Conservation (phyloP, 2,329 filamentous ascomycete genomes). For the Botryotinia narcissicola region DNA sequence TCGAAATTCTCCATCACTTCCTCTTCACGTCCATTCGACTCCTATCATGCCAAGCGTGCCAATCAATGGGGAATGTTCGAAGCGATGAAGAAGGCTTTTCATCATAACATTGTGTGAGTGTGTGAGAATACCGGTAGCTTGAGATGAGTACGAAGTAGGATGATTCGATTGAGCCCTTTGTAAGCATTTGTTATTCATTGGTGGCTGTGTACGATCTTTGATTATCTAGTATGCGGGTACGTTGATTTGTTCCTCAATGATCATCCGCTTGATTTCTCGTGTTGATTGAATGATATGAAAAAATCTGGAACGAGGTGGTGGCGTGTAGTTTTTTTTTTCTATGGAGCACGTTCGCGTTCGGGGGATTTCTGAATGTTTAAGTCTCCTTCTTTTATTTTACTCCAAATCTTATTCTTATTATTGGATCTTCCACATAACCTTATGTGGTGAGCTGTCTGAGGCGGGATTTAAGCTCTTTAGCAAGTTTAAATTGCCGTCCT, state of each 20-base stretch:
- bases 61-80: conserved; percentile 11
- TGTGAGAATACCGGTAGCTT: background rate
- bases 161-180: background rate
- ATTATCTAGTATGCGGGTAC: background rate
- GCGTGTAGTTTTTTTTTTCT: background rate
- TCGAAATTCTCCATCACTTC: background rate
- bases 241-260: background rate
- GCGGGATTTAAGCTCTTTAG: background rate
- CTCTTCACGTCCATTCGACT: background rate
- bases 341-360: background rate
- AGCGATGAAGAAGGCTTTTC: background rate
- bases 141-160: background rate
- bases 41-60: conserved; percentile 11
- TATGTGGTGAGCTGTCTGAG: background rate
- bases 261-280: conserved; percentile 10
- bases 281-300: background rate
- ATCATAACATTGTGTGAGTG: background rate
- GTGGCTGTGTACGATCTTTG: background rate
- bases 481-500: background rate
- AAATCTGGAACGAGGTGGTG: background rate
- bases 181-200: background rate
- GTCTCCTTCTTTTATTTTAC: background rate
- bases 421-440: background rate
- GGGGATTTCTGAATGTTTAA: background rate
- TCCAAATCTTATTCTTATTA: background rate